Evolutionary conservation across 2,329 filamentous ascomycete species (phyloP).

Genomic region (Aspergillus sp.): DNA sequence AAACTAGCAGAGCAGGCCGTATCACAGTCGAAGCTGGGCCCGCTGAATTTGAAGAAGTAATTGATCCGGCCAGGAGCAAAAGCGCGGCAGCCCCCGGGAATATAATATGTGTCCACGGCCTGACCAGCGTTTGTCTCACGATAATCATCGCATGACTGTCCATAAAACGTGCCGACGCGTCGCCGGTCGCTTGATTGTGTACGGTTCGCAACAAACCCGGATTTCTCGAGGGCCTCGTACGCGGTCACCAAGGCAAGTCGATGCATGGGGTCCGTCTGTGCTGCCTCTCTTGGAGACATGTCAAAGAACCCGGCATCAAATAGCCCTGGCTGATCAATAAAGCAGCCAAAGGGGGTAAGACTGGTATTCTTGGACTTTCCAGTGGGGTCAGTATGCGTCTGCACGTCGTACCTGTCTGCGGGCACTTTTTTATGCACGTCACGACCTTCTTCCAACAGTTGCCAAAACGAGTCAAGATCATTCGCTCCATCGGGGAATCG

Average conservation of each 20-base stretch:
- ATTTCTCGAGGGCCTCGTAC: constrained; percentile 77
- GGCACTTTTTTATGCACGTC: constrained; percentile 33
- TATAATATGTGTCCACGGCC: constrained; percentile 67
- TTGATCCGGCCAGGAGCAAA: constrained; percentile 66
- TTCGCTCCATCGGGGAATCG: constrained; percentile 66
- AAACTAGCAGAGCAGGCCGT: constrained; percentile 66
- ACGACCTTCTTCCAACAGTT: constrained; percentile 54
- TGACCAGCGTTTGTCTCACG: constrained; percentile 68
- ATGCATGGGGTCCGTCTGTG: constrained; percentile 75
- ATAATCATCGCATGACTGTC: constrained; percentile 65
- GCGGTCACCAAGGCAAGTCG: constrained; percentile 71
- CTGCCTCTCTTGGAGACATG: constrained; percentile 60
- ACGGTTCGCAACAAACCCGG: constrained; percentile 69
- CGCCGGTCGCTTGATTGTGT: constrained; percentile 62
- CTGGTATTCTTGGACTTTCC: constrained; percentile 32
- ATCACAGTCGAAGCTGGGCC: constrained; percentile 69
- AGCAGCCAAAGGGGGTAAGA: constrained; percentile 35
- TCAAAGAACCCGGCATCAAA: constrained; percentile 45
- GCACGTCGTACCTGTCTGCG: constrained; percentile 33
- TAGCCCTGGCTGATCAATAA: constrained; percentile 34
- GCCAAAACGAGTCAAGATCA: constrained; percentile 54
- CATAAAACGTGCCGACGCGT: constrained; percentile 69
- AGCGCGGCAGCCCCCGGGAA: constrained; percentile 60
- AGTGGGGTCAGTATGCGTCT: constrained; percentile 33
- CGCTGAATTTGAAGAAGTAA: constrained; percentile 73